Evolutionary conservation across 352 stramenopile species (phyloP), one percentile per base, ranked within the genome.

Genomic region (Blastocystis sp.): DNA sequence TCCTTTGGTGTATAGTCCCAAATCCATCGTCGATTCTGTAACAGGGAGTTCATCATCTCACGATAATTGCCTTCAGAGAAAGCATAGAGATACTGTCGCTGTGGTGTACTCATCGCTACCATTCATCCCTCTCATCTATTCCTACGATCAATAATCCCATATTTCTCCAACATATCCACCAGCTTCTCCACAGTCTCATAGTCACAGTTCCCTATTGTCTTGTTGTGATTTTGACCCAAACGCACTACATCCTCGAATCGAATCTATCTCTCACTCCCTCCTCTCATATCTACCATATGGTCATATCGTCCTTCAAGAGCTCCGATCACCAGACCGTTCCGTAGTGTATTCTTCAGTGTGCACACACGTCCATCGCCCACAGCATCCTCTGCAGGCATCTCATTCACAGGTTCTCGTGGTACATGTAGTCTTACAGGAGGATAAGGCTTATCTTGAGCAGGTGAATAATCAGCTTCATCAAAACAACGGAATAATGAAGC

Each of bases 11-110:
- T 56, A 1, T 37, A 77, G 64, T 77, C 64, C n/a, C 30, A 37
- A 5, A 77, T 33, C 64, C 64, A 77, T 30, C 64, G 30, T 56
- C 64, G 64, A 48, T 77, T 77, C 1, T 24, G 22, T 35, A 77
- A 48, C 33, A 77, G 9, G 1, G 17, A 51, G 22, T 19, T 57
- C 64, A 77, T 42, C 64, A 77, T 19, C 37, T 77, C 64, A 5
- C 69, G 69, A 40, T 81, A 81, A 54, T 81, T 81, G 11, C 69
- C 69, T 44, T 81, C 44, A 22, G 69, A 64, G 69, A 64, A 60
- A 13, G 42, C 48, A 37, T 81, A 81, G 44, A 81, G 22, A 54
- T 81, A 81, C 42, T 81, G 19, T n/a, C 69, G 35, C 42, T 81
- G 69, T 6, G 24, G 24, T 54, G 58, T 51, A 54, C 44, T 81